Percentiles rank a stretch among this genome's conserved stretches.
These are phyloP conservation scores for Bullera alba DNA, from an alignment of 768 basidiomycete species.

Conservation along the genomic window DNA sequence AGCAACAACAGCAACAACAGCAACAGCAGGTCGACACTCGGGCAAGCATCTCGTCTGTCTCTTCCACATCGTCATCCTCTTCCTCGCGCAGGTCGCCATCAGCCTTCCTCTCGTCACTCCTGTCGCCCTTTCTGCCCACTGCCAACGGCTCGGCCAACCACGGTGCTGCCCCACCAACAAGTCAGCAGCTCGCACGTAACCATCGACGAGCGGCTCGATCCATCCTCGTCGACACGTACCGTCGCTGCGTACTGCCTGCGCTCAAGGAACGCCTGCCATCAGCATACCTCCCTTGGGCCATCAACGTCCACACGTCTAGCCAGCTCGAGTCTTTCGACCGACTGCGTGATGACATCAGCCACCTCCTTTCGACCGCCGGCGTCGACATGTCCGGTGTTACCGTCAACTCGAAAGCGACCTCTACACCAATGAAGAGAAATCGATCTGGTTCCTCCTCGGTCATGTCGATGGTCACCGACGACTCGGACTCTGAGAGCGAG, in stretches of 20 bases:
- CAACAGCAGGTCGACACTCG: constrained; percentile 8
- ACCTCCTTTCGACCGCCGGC: constrained; percentile 18
- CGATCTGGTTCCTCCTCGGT: constrained; percentile 15
- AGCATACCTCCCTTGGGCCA: constrained; percentile 39
- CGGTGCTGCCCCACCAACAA: constrained; percentile 1
- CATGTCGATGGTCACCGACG: constrained; percentile 6
- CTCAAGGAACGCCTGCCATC: constrained; percentile 36
- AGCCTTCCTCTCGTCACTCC: constrained; percentile 36
- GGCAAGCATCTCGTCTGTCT: constrained; percentile 4
- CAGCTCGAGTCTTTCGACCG: constrained; percentile 29
- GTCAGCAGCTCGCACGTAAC: constrained; percentile 25
- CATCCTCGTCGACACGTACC: constrained; percentile 45
- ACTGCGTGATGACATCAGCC: constrained; percentile 28
- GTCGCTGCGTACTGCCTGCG: constrained; percentile 40
- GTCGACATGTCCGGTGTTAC: constrained; percentile 2
- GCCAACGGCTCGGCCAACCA: neutral
- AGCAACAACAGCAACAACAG: no score
- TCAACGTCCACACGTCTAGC: constrained; percentile 20
- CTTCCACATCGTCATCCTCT: constrained; percentile 3
- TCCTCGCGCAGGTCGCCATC: constrained; percentile 14
- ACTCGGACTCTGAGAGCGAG: constrained; percentile 12
- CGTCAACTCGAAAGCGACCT: no score
- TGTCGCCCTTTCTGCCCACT: constrained; percentile 30
- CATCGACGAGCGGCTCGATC: constrained; percentile 46
- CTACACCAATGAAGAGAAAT: constrained; percentile 9